A percentile compares a stretch with the other conserved stretches of the same genome.
phyloP scores from a whole-genome alignment of 1,284 basidiomycete species.

The Apiotrichum porosum region DNA sequence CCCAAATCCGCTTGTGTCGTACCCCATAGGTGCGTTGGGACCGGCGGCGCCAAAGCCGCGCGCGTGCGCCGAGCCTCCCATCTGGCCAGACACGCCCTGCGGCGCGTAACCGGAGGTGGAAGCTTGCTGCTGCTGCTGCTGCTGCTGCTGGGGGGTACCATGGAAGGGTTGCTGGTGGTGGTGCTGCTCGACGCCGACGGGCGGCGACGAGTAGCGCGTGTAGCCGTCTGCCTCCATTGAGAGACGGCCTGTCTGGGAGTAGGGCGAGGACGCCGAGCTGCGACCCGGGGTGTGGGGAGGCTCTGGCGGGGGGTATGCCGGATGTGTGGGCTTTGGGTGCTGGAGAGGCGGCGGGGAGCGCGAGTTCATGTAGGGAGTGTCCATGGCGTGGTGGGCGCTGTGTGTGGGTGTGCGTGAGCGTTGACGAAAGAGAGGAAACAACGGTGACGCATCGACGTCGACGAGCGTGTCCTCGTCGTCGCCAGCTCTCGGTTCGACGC shows the following conservation, averaged over 20 bases:
- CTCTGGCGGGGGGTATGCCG: slow-evolving; percentile 75
- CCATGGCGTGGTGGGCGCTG: slow-evolving; percentile 24
- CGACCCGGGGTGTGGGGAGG: slow-evolving; percentile 67
- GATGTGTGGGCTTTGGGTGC: slow-evolving; percentile 84
- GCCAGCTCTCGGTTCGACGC: too few species aligned
- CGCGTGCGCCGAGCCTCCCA: neutral
- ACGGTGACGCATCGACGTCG: too few species aligned
- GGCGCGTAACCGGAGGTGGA: slow-evolving; percentile 7
- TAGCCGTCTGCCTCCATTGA: slow-evolving; percentile 39
- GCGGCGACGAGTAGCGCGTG: slow-evolving; percentile 46
- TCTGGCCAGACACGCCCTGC: neutral
- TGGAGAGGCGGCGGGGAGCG: slow-evolving; percentile 74
- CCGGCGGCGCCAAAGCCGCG: slow-evolving; percentile 5
- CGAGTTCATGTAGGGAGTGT: slow-evolving; percentile 45
- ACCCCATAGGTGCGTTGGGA: slow-evolving; percentile 15
- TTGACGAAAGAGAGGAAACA: neutral
- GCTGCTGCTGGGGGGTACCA: slow-evolving; percentile 18
- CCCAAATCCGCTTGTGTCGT: slow-evolving; percentile 20
- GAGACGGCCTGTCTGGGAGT: slow-evolving; percentile 50
- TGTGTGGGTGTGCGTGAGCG: too few species aligned
- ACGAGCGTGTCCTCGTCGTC: too few species aligned
- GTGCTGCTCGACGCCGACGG: slow-evolving; percentile 37
- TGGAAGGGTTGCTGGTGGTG: slow-evolving; percentile 22
- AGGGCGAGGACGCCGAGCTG: slow-evolving; percentile 42
- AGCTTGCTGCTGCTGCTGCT: slow-evolving; percentile 25